Percentiles rank a stretch among this genome's conserved stretches.
These are phyloP conservation scores for Isabelozyma gotoi DNA, from an alignment of 805 yeast genomes.

Conservation along the genomic window DNA sequence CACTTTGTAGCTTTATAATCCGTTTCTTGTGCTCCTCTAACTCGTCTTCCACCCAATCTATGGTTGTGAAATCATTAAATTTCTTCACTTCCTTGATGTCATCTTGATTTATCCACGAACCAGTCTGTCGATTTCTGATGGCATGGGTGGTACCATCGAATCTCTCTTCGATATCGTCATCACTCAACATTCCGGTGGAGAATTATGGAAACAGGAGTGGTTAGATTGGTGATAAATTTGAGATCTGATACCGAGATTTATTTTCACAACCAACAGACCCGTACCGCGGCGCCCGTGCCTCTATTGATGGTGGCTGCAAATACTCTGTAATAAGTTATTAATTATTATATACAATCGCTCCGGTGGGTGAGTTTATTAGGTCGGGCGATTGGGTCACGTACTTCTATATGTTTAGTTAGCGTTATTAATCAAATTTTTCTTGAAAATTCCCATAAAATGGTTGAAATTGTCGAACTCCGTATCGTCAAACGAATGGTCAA, in stretches of 20 bases:
- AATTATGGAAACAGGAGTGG: too few species aligned
- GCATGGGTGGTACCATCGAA: too few species aligned
- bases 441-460: conserved; percentile 16
- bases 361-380: too few species aligned
- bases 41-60: conserved; percentile 71
- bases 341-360: too few species aligned
- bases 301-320: too few species aligned
- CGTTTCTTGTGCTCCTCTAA: conserved; percentile 44
- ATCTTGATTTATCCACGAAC: conserved; percentile 40
- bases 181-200: neutral
- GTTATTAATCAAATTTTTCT: conserved; percentile 15
- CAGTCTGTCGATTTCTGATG: conserved; percentile 29
- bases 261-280: too few species aligned
- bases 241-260: too few species aligned
- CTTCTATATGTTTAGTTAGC: too few species aligned
- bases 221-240: too few species aligned
- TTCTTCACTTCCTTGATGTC: conserved; percentile 40
- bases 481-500: conserved; percentile 26
- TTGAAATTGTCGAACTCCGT: conserved; percentile 22
- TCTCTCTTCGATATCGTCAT: neutral
- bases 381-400: too few species aligned
- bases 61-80: conserved; percentile 62
- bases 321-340: too few species aligned
- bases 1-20: conserved; percentile 16
- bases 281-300: too few species aligned